Percentiles rank a stretch among this genome's conserved stretches.
Conservation (phyloP, 2,329 filamentous ascomycete species). For the Ceratocystis smalleyi region DNA sequence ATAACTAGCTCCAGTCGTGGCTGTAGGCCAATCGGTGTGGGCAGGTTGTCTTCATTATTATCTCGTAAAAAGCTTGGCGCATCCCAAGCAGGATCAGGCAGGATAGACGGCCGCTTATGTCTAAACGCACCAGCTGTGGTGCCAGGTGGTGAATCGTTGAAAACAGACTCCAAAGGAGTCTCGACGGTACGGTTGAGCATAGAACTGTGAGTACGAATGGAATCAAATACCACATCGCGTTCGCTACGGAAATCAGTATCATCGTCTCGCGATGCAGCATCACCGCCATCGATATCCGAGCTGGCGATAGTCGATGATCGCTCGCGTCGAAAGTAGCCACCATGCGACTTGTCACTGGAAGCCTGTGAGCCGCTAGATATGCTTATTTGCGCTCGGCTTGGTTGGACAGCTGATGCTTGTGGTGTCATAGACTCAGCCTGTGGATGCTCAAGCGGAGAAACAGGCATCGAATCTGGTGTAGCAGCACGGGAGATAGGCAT, state of each 20-base stretch:
- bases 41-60: constrained; percentile 44
- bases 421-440: constrained; percentile 23
- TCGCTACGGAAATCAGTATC: constrained; percentile 63
- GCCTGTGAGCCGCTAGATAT: constrained; percentile 21
- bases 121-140: constrained; percentile 28
- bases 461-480: neutral
- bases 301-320: constrained; percentile 46
- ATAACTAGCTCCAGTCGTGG: constrained; percentile 8
- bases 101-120: constrained; percentile 15
- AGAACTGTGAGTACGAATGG: constrained; percentile 54
- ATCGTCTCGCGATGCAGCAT: constrained; percentile 53
- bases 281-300: constrained; percentile 52
- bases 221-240: constrained; percentile 54
- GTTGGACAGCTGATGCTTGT: constrained; percentile 25
- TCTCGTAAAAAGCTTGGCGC: constrained; percentile 25
- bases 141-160: constrained; percentile 59
- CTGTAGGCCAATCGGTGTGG: constrained; percentile 25
- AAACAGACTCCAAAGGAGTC: constrained; percentile 63
- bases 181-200: constrained; percentile 50
- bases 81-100: constrained; percentile 16
- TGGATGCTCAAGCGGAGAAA: constrained; percentile 11
- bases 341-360: constrained; percentile 12
- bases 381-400: neutral
- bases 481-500: constrained; percentile 18
- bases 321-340: constrained; percentile 21